Evolutionary conservation across 2,329 filamentous ascomycete species (phyloP).

Genomic region (Aspergillus sp.): DNA sequence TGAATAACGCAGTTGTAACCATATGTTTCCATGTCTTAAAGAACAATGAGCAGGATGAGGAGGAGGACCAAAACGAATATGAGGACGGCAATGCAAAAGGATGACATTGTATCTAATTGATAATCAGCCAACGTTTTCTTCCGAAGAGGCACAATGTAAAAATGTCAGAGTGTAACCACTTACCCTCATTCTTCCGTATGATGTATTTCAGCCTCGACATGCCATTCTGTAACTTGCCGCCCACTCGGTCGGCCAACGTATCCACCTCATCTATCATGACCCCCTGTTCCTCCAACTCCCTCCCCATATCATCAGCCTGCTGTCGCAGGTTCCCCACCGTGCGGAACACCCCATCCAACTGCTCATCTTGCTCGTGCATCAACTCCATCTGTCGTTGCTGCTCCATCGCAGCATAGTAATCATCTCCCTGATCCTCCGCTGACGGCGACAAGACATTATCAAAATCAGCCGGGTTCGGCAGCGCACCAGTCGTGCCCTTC

Average conservation of each 20-base stretch:
- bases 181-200: constrained; percentile 87
- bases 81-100: constrained; percentile 86
- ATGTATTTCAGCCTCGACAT: constrained; percentile 84
- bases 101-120: constrained; percentile 66
- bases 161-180: constrained; percentile 33
- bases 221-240: constrained; percentile 79
- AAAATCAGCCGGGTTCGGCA: constrained; percentile 63
- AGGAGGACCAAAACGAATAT: constrained; percentile 87
- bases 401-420: constrained; percentile 79
- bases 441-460: constrained; percentile 43
- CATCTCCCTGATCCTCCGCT: constrained; percentile 54
- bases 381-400: constrained; percentile 87
- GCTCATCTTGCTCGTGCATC: constrained; percentile 92
- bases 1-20: constrained; percentile 18
- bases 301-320: constrained; percentile 93
- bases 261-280: constrained; percentile 88
- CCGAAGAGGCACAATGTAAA: neutral
- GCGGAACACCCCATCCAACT: constrained; percentile 86
- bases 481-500: constrained; percentile 34
- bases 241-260: constrained; percentile 79
- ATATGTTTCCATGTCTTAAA: constrained; percentile 48
- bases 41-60: constrained; percentile 72
- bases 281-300: constrained; percentile 91
- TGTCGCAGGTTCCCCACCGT: constrained; percentile 87
- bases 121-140: constrained; percentile 26